Base-by-base conservation (phyloP, 1,284 basidiomycete species). In the Veloporphyrellus conicus region DNA sequence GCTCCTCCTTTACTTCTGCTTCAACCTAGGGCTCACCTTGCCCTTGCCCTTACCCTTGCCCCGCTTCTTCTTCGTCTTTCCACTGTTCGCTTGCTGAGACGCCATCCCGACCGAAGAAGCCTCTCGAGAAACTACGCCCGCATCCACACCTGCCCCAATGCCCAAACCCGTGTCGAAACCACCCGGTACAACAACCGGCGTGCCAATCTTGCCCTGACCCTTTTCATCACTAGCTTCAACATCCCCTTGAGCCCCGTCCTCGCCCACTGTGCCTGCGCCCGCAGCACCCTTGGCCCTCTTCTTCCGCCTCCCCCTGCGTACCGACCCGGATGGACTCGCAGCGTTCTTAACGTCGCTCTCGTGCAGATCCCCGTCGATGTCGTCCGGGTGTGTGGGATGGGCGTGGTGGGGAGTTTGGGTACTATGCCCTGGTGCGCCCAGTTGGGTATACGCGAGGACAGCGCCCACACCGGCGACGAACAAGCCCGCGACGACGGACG, bases 11-110 rank as follows among this genome's bases (percentile, higher is more conserved):
- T 96, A 95, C 72, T 94, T 97, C 60, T 69, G 73, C 51, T 87
- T 94, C 77, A 96, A 96, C 67, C 82, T 97, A 28, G 78, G 79
- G 7, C 78, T 96, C 54, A 96, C 93, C 1, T 71, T 97, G 33
- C 57, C 60, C 54, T 57, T 58, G 4, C 40, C 58, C 55, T 62
- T 61, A 2, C 12, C 43, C 28, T 45, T 33, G 20, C 12, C 28
- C 25, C 25, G 41, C 9, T 25, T 18, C 35, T 25, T 8, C 27
- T 31, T 33, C 39, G 35, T 44, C 36, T 25, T 34, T 23, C 75
- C 77, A 61, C 72, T 72, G 63, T 72, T 75, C 49, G 63, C 59
- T 59, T 71, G 73, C 58, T 75, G 75, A 23, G 66, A 48, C 47
- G 69, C 64, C 49, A 42, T 42, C 23, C 45, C 45, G 4, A 27